phyloP scores from a whole-genome alignment of 23 red algal species.

The Chondrus crispus region DNA sequence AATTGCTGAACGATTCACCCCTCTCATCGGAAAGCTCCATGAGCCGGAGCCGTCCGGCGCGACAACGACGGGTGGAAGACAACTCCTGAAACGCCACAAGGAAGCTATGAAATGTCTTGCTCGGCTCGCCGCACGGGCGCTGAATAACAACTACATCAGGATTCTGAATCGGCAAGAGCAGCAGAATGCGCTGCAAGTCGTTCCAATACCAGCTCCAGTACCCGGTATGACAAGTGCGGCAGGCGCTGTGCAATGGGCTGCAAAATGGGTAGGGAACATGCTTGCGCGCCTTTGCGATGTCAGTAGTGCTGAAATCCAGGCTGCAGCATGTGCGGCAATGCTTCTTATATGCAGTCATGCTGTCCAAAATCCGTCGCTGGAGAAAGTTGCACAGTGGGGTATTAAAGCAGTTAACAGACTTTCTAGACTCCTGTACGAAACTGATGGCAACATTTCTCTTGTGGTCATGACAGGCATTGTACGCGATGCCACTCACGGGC shows the following conservation, averaged over 20 bases:
- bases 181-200: no score
- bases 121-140: not conserved
- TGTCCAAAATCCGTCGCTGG: not conserved
- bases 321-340: slow-evolving; percentile 10
- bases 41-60: no score
- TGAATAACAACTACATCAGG: not conserved
- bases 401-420: slow-evolving; percentile 34
- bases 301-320: not conserved
- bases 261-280: slow-evolving; percentile 28
- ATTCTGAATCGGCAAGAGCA: no score
- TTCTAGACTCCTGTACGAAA: slow-evolving; percentile 19
- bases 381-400: slow-evolving; percentile 44
- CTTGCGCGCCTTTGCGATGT: slow-evolving; percentile 18
- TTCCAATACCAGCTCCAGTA: no score
- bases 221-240: not conserved
- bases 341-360: slow-evolving; percentile 37
- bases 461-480: slow-evolving; percentile 27
- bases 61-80: not conserved
- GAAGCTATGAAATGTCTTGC: no score
- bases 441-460: not conserved
- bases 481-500: not conserved
- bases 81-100: not conserved
- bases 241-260: slow-evolving; percentile 12
- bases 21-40: not conserved
- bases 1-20: slow-evolving; percentile 2